Percentiles rank a stretch among this genome's conserved stretches.
Evolutionary conservation across 345 rosid species (phyloP).

Genomic region (Gossypium thurberi): DNA sequence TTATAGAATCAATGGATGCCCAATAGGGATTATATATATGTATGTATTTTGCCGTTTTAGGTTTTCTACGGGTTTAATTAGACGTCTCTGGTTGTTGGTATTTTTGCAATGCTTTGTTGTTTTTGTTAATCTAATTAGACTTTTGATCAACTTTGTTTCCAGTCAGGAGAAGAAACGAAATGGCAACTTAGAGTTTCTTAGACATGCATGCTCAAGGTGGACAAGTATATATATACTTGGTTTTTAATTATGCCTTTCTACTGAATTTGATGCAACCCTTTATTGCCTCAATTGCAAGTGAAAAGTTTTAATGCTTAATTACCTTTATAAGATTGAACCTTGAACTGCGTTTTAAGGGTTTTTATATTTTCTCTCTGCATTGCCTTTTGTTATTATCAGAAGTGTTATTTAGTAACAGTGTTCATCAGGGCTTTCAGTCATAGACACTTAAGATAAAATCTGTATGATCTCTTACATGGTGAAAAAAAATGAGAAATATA

Average conservation of each 20-base stretch:
- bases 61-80: neutral
- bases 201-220: conserved; percentile 1
- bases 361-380: neutral
- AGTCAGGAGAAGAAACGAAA: neutral
- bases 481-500: neutral
- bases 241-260: neutral
- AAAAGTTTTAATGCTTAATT: neutral
- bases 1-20: neutral
- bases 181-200: neutral
- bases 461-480: neutral
- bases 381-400: neutral
- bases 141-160: neutral
- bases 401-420: neutral
- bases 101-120: neutral
- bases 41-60: neutral
- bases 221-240: neutral
- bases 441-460: neutral
- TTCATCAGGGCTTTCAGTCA: neutral
- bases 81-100: neutral
- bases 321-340: neutral
- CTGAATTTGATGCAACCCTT: neutral
- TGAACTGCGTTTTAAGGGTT: neutral
- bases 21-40: neutral
- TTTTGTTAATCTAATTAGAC: neutral
- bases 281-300: neutral